Base-by-base conservation (phyloP, 805 yeast species). In the Lipomyces chichibuensis region DNA sequence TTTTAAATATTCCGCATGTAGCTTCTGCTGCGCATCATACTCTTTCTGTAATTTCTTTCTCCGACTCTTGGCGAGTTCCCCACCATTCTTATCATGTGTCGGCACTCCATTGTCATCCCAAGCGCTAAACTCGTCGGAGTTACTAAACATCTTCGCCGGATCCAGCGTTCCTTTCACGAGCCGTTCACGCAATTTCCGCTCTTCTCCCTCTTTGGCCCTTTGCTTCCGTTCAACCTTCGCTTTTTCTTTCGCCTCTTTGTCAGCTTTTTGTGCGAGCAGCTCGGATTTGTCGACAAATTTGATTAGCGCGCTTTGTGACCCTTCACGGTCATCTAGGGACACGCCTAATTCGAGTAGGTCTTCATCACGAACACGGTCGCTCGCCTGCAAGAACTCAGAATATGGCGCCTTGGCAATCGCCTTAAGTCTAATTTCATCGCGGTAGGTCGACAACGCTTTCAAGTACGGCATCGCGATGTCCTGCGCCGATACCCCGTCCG, bases 41-140 rank as follows among this genome's bases (percentile, higher is more conserved):
- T 84, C 88, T 80, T 95, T 95, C 69, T 81, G 78, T 72, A 95
- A 81, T 80, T 94, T 94, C 85, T 95, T 95, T 67, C 82, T 81
- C 80, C 88, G 86, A 77, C 97, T 90, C 81, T 95, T 95, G 53
- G 95, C 84, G 5, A 95, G 84, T 71, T 90, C 95, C 72, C 87
- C 91, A 13, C 98, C 98, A 9, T 85, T 86, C 43, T 80, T 83
- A 71, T 88, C 91, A 75, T 86, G 87, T 0, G 87, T 83, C 23
- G 99, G 99, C 20, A 95, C 65, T 0, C 99, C 99, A 46, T 83
- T 79, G 32, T 84, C 93, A 76, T 95, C 98, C 90, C 94, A 95
- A 75, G 85, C 90, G 9, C 85, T 78, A 76, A 86, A 95, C 65
- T 84, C 84, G 4, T 75, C 78, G 63, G 85, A 84, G 11, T 65